Percentiles rank a stretch among this genome's conserved stretches.
Evolutionary conservation across 352 stramenopile species (phyloP).

Genomic region (Globisporangium alternatum): DNA sequence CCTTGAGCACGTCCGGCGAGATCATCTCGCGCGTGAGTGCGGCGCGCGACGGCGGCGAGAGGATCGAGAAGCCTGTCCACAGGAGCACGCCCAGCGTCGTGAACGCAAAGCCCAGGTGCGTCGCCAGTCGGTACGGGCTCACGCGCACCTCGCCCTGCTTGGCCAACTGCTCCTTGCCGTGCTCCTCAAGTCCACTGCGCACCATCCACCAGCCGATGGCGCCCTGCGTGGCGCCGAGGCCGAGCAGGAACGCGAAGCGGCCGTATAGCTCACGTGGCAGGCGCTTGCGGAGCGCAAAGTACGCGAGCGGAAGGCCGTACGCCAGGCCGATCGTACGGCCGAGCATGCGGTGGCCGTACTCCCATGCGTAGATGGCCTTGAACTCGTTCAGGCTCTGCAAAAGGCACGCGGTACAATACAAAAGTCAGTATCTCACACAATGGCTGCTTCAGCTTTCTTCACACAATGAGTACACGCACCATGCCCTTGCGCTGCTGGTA

Average conservation of each 20-base stretch:
- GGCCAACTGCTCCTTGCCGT: slow-evolving; percentile 71
- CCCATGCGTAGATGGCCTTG: slow-evolving; percentile 97
- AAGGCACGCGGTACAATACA: slow-evolving; percentile 5
- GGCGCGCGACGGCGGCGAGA: slow-evolving; percentile 71
- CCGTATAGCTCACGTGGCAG: slow-evolving; percentile 71
- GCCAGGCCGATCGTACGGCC: slow-evolving; percentile 92
- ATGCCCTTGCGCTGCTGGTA: slow-evolving; percentile 94
- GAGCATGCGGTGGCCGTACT: slow-evolving; percentile 98
- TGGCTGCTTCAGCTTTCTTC: neutral
- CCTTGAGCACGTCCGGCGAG: slow-evolving; percentile 69
- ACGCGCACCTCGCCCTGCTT: slow-evolving; percentile 96
- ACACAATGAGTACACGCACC: slow-evolving; percentile 31
- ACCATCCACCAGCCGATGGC: slow-evolving; percentile 99
- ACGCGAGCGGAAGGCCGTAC: slow-evolving; percentile 91
- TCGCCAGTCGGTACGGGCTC: slow-evolving; percentile 95
- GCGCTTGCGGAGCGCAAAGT: slow-evolving; percentile 89
- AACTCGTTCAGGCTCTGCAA: slow-evolving; percentile 96
- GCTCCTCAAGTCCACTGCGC: slow-evolving; percentile 95
- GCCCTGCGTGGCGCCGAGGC: slow-evolving; percentile 66
- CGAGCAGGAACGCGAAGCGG: slow-evolving; percentile 60
- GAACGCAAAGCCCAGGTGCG: slow-evolving; percentile 97
- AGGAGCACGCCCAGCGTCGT: slow-evolving; percentile 94
- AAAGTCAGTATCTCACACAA: slow-evolving; percentile 1
- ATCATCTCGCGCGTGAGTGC: slow-evolving; percentile 73
- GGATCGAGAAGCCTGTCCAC: slow-evolving; percentile 93